A percentile compares a stretch with the other conserved stretches of the same genome.
Conservation (phyloP, 2,329 filamentous ascomycete species). For the Claviceps sp. region DNA sequence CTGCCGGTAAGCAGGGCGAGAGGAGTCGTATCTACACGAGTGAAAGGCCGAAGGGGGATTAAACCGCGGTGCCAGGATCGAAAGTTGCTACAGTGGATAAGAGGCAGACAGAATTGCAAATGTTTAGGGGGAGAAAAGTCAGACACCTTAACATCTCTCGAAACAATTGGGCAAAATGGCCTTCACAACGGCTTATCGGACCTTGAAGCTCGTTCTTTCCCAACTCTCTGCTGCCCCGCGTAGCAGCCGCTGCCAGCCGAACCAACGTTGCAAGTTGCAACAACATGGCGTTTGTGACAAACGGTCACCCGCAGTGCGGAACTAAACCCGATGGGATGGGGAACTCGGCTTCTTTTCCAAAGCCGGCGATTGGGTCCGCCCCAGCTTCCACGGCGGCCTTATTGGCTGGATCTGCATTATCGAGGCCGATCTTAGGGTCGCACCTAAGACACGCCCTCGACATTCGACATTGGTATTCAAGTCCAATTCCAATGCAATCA, state of each 20-base stretch:
- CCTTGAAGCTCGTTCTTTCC: neutral
- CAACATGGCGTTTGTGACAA: neutral
- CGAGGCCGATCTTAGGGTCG: too few relatives aligned
- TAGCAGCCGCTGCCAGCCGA: neutral
- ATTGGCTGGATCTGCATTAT: too few relatives aligned
- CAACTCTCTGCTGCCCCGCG: neutral
- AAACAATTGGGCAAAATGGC: neutral
- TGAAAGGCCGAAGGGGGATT: neutral
- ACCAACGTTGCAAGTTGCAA: neutral
- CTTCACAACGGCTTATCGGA: too few relatives aligned
- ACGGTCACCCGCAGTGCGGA: neutral
- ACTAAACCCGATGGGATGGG: neutral
- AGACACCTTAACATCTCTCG: neutral
- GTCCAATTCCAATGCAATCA: too few relatives aligned
- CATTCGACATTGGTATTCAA: too few relatives aligned
- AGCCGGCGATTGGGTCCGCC: too few relatives aligned
- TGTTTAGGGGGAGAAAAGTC: neutral
- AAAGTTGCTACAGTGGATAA: neutral
- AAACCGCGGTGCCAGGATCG: neutral
- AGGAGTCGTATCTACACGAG: neutral
- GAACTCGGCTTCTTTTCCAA: too few relatives aligned
- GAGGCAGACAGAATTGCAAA: neutral
- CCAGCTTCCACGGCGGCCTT: too few relatives aligned
- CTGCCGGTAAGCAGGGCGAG: neutral
- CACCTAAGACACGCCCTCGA: too few relatives aligned